Evolutionary conservation across 306 rosid genomes (phyloP), one percentile per base, ranked within the genome.

Genomic region (Fragaria vesca): DNA sequence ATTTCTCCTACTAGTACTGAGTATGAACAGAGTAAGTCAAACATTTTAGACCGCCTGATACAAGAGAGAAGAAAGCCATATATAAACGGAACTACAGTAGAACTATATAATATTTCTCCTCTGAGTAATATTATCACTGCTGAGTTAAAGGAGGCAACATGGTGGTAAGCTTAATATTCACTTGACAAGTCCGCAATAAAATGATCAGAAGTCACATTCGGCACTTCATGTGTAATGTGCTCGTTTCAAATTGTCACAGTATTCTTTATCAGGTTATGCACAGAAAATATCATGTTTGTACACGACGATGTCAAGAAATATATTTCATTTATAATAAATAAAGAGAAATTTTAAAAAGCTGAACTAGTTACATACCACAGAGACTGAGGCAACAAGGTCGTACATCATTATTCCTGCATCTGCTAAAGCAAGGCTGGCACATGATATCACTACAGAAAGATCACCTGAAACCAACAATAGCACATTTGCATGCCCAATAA

Each of bases 341-440:
- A 32, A 73, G n/a, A 76, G 47, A 69, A 63, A 38, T 65, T 26
- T 0, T 1, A 26, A 79, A 62, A 12, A 17, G 10, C 67, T 30
- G 40, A 9, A 2, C 3, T 12, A 62, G 80, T 77, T 76, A 67
- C 97, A 75, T 95, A 93, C 99, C 97, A 93, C 91, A n/a, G 97
- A 95, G 85, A 95, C 98, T 42, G 99, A 87, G 73, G 96, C 83
- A 76, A 95, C 93, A 74, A 95, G 97, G 82, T 95, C 99, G 74
- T 93, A 90, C 91, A 93, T 90, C 96, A 91, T 86, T 84, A 93
- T 93, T 79, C 99, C 99, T 1, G 97, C 99, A 90, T 95, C 99
- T 24, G 97, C 98, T 77, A 93, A 87, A 75, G 98, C 99, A 87
- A 95, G 96, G 82, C 97, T 93, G 70, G 99, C 99, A 79, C 97